phyloP scores from a whole-genome alignment of 2,329 filamentous ascomycete species.

The Colletotrichum simmondsii region DNA sequence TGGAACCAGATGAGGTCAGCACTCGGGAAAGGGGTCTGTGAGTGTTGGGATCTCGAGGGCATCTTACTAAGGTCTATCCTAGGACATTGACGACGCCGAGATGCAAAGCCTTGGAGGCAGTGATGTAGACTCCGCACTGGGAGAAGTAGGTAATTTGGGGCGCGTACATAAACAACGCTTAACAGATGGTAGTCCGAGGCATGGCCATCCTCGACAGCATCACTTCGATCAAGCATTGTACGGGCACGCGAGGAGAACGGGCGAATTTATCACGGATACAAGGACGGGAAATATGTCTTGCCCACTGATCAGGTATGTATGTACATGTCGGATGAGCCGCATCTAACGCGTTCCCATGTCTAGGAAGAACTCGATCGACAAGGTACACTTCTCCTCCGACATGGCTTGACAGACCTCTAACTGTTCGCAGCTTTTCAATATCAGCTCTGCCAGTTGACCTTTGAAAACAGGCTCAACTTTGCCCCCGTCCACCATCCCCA shows the following conservation, averaged over 20 bases:
- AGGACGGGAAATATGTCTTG: conserved; percentile 50
- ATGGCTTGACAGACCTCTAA: background rate
- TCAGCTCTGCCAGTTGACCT: conserved; percentile 51
- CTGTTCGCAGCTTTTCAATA: conserved; percentile 46
- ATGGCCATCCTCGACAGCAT: conserved; percentile 46
- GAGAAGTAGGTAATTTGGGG: conserved; percentile 37
- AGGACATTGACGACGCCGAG: conserved; percentile 30
- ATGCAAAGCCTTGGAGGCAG: conserved; percentile 32
- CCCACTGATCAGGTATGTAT: conserved; percentile 48
- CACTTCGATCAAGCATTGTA: conserved; percentile 43
- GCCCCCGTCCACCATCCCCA: conserved; percentile 54
- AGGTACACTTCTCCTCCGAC: conserved; percentile 31
- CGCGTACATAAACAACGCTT: background rate
- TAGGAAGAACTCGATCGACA: conserved; percentile 50
- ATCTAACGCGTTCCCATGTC: conserved; percentile 22
- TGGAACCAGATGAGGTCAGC: conserved; percentile 34
- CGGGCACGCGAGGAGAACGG: conserved; percentile 48
- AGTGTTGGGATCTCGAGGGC: background rate
- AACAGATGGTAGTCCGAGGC: conserved; percentile 35
- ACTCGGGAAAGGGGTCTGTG: background rate
- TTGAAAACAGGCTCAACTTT: conserved; percentile 55
- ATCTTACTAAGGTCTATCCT: background rate
- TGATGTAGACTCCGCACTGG: conserved; percentile 42
- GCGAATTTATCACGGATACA: conserved; percentile 51
- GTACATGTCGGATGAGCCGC: background rate